Conservation (phyloP, 306 rosid species). For the Citrullus amarus region DNA sequence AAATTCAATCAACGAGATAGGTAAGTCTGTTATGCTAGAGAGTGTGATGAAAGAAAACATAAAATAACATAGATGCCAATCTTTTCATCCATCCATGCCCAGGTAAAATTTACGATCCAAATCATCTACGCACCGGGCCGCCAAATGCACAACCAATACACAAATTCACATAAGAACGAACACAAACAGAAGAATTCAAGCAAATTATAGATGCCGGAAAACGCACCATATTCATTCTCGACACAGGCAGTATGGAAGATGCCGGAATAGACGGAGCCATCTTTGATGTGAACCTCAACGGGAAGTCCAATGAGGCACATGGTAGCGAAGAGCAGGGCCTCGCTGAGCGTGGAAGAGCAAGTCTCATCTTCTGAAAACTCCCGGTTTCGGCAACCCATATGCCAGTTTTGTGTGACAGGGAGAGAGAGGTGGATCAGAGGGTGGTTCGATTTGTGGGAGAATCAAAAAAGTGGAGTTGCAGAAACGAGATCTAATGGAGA, state of each 20-base stretch:
- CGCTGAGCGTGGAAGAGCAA: slow-evolving; percentile 27
- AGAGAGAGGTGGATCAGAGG: neutral
- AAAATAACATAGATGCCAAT: neutral
- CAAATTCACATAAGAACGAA: neutral
- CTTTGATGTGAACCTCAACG: slow-evolving; percentile 63
- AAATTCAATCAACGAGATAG: neutral
- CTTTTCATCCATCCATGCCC: neutral
- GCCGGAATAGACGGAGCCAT: slow-evolving; percentile 85
- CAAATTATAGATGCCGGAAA: neutral
- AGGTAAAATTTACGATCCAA: neutral
- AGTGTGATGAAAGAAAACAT: neutral
- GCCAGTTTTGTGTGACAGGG: neutral
- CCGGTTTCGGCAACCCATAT: slow-evolving; percentile 53
- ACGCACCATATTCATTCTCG: slow-evolving; percentile 39
- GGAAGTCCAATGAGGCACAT: slow-evolving; percentile 66
- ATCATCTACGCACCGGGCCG: neutral
- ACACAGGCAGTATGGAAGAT: slow-evolving; percentile 68
- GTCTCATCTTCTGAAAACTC: slow-evolving; percentile 26
- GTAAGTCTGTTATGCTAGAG: neutral
- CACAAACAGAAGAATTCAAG: neutral
- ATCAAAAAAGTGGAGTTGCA: neutral
- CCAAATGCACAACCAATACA: neutral
- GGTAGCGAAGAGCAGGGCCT: slow-evolving; percentile 57
- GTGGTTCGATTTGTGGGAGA: no score
- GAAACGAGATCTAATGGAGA: neutral